Percentiles rank a stretch among this genome's conserved stretches.
phyloP scores from a whole-genome alignment of 805 yeast genomes.

The Myxozyma monticola region DNA sequence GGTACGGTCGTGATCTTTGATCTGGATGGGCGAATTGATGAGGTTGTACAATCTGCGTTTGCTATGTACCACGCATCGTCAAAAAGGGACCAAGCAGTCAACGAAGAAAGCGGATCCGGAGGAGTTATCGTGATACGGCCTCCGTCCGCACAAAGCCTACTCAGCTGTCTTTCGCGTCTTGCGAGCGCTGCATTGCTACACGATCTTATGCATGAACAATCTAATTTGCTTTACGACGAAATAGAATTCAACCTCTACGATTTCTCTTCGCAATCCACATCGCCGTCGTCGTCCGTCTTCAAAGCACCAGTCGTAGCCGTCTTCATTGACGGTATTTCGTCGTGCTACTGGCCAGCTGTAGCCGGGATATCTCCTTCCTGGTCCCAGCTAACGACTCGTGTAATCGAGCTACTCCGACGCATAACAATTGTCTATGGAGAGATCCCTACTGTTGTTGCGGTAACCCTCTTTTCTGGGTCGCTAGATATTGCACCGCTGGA shows the following conservation, averaged over 20 bases:
- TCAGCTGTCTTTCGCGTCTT: slow-evolving; percentile 1
- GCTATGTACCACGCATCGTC: not conserved
- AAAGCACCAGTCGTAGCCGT: slow-evolving; percentile 2
- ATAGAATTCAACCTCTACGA: too few species aligned
- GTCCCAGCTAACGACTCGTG: not conserved
- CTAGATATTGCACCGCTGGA: not conserved
- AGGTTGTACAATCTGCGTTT: not conserved
- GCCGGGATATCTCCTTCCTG: not conserved
- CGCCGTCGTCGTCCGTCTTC: too few species aligned
- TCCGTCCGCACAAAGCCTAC: not conserved
- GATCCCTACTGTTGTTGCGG: slow-evolving; percentile 1
- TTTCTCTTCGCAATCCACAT: too few species aligned
- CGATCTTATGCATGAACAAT: too few species aligned
- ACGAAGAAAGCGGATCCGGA: not conserved
- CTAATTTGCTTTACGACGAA: too few species aligned
- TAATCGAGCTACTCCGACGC: not conserved
- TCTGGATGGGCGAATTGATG: slow-evolving; percentile 22
- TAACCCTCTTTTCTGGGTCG: slow-evolving; percentile 1
- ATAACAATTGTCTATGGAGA: slow-evolving; percentile 3
- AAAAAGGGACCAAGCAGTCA: too few species aligned
- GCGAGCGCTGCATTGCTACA: slow-evolving; percentile 4
- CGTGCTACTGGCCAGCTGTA: slow-evolving; percentile 12
- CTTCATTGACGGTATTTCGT: slow-evolving; percentile 16
- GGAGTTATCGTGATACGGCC: slow-evolving; percentile 5
- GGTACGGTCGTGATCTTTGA: slow-evolving; percentile 20